A percentile compares a stretch with the other conserved stretches of the same genome.
These are phyloP conservation scores for Globisporangium orthogonon DNA, from an alignment of 352 stramenopile genomes.

Conservation along the genomic window DNA sequence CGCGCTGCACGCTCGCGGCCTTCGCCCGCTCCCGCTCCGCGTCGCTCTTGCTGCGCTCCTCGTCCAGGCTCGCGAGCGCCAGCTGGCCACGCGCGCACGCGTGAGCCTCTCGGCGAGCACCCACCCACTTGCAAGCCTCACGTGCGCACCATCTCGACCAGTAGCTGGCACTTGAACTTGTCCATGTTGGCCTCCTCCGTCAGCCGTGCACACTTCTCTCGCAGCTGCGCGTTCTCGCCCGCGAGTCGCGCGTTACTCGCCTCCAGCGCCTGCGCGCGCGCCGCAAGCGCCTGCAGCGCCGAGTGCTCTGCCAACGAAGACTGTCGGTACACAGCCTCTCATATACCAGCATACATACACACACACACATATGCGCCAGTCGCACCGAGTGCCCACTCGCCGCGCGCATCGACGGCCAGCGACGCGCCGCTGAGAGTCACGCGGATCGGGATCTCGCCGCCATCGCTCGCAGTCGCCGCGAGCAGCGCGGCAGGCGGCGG, in stretches of 20 bases:
- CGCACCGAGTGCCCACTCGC: constrained; percentile 68
- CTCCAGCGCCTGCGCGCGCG: constrained; percentile 26
- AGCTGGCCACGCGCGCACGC: constrained; percentile 25
- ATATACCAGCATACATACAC: not conserved
- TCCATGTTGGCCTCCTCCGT: constrained; percentile 83
- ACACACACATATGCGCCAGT: no score
- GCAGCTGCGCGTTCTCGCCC: constrained; percentile 52
- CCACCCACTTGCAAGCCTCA: not conserved
- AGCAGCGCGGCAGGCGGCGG: not conserved
- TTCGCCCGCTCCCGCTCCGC: constrained; percentile 59
- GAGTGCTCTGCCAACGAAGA: constrained; percentile 36
- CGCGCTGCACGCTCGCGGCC: constrained; percentile 43
- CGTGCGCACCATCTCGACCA: constrained; percentile 71
- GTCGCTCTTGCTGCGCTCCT: constrained; percentile 56
- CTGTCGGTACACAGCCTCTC: not conserved
- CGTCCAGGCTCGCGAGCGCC: constrained; percentile 73
- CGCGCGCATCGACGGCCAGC: constrained; percentile 30
- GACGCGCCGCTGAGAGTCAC: constrained; percentile 49
- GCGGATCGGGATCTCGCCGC: constrained; percentile 53
- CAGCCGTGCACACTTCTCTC: constrained; percentile 49
- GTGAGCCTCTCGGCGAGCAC: not conserved
- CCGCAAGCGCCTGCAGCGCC: constrained; percentile 33
- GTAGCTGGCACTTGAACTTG: constrained; percentile 85
- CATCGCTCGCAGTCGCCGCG: constrained; percentile 1
- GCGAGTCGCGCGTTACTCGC: constrained; percentile 43